phyloP scores from a whole-genome alignment of 768 basidiomycete genomes.

The Podaxis pistillaris region DNA sequence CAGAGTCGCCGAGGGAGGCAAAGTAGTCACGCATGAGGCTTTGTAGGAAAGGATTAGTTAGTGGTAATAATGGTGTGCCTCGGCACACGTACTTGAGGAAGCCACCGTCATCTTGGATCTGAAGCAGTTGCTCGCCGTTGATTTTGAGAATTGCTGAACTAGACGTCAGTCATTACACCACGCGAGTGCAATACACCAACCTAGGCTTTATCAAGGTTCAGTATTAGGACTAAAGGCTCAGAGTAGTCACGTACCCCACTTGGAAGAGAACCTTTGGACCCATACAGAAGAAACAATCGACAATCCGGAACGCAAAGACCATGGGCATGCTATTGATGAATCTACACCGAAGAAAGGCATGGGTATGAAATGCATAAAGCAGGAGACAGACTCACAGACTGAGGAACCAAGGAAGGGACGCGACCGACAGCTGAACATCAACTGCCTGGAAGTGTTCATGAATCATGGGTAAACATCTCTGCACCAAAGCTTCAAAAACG shows the following conservation, averaged over 20 bases:
- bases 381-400: slow-evolving; percentile 67
- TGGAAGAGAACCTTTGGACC: slow-evolving; percentile 98
- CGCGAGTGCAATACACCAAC: not conserved
- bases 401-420: slow-evolving; percentile 97
- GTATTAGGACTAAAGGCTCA: slow-evolving; percentile 52
- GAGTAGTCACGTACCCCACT: slow-evolving; percentile 71
- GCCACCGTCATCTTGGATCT: slow-evolving; percentile 94
- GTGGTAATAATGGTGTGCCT: not conserved
- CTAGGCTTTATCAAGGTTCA: not conserved
- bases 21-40: slow-evolving; percentile 97
- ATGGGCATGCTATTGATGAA: slow-evolving; percentile 95
- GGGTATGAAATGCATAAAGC: not conserved
- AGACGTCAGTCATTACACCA: slow-evolving; percentile 15
- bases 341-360: slow-evolving; percentile 31
- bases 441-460: slow-evolving; percentile 89
- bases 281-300: slow-evolving; percentile 99
- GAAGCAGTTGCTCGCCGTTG: slow-evolving; percentile 88
- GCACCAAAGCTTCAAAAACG: slow-evolving; percentile 93
- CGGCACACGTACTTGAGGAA: slow-evolving; percentile 76
- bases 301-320: slow-evolving; percentile 96
- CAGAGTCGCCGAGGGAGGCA: slow-evolving; percentile 87
- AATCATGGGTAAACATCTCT: slow-evolving; percentile 86
- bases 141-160: slow-evolving; percentile 89
- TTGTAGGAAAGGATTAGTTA: not conserved
- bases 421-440: slow-evolving; percentile 96